Percentiles rank a stretch among this genome's conserved stretches.
Evolutionary conservation across 306 rosid genomes (phyloP).

Genomic region (Mimosa pudica): DNA sequence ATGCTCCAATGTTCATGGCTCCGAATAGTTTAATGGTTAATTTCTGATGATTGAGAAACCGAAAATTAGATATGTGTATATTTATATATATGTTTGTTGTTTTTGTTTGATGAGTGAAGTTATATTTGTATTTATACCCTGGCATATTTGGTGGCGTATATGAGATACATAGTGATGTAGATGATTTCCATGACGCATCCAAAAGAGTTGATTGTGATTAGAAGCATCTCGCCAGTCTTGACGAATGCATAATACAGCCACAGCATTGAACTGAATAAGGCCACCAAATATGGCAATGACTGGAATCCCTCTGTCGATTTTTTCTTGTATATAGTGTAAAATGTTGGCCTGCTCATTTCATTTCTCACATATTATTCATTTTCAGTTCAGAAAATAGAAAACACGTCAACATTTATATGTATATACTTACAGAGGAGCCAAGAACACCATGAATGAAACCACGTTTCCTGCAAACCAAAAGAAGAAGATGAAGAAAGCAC

Average conservation of each 20-base stretch:
- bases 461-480: slow-evolving; percentile 57
- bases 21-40: slow-evolving; percentile 56
- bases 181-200: slow-evolving; percentile 63
- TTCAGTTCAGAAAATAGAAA: not conserved
- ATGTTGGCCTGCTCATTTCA: slow-evolving; percentile 61
- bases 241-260: slow-evolving; percentile 76
- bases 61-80: not conserved
- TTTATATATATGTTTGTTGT: not conserved
- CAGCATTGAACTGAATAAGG: slow-evolving; percentile 76
- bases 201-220: slow-evolving; percentile 82
- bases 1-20: slow-evolving; percentile 60
- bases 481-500: slow-evolving; percentile 8
- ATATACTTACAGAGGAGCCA: slow-evolving; percentile 83
- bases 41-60: slow-evolving; percentile 35
- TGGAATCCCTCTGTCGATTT: slow-evolving; percentile 85
- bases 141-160: slow-evolving; percentile 54
- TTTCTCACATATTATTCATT: not conserved
- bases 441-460: slow-evolving; percentile 80
- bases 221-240: slow-evolving; percentile 61
- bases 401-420: not conserved
- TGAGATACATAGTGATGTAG: slow-evolving; percentile 61
- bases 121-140: slow-evolving; percentile 48
- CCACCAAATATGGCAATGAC: slow-evolving; percentile 79
- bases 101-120: not conserved
- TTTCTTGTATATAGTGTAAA: slow-evolving; percentile 66